Percentiles rank a stretch among this genome's conserved stretches.
Evolutionary conservation across 2,329 filamentous ascomycete species (phyloP).

Genomic region (Parasarocladium wereldwijsianum): DNA sequence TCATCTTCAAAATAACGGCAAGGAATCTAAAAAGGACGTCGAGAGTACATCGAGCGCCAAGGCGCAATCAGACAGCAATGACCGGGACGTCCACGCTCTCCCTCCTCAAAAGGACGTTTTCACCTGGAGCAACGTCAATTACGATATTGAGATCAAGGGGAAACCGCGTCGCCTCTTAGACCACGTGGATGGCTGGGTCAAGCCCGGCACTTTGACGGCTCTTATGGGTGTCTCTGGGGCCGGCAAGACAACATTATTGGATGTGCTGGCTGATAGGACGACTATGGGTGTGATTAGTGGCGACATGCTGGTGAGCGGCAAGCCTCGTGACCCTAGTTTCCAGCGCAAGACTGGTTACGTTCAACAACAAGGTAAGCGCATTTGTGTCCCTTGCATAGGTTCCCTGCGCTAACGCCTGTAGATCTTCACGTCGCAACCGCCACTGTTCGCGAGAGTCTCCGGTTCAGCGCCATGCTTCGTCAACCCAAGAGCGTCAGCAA

Average conservation of each 20-base stretch:
- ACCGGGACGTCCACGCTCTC: slow-evolving; percentile 15
- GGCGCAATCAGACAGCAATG: slow-evolving; percentile 10
- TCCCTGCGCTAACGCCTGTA: slow-evolving; percentile 8
- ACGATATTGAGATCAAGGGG: slow-evolving; percentile 56
- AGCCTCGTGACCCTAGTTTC: slow-evolving; percentile 38
- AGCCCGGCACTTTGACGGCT: slow-evolving; percentile 74
- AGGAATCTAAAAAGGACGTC: slow-evolving; percentile 11
- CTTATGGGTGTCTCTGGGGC: slow-evolving; percentile 48
- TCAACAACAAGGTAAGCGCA: slow-evolving; percentile 40
- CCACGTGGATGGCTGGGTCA: slow-evolving; percentile 76
- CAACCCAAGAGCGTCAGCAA: slow-evolving; percentile 38
- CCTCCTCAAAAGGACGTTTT: slow-evolving; percentile 45
- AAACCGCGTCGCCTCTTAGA: slow-evolving; percentile 60
- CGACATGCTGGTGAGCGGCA: slow-evolving; percentile 51
- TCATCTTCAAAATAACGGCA: slow-evolving; percentile 18
- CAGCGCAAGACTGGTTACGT: slow-evolving; percentile 54
- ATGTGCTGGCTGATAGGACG: slow-evolving; percentile 31
- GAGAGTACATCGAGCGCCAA: slow-evolving; percentile 10
- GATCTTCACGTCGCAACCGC: slow-evolving; percentile 41
- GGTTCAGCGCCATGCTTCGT: slow-evolving; percentile 41
- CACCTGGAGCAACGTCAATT: slow-evolving; percentile 66
- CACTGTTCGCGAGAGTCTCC: slow-evolving; percentile 38
- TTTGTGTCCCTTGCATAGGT: background rate
- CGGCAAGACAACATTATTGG: slow-evolving; percentile 27
- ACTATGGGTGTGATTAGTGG: slow-evolving; percentile 49